Evolutionary conservation across 176 grass and related monocot genomes (phyloP).

Genomic region (Triticum urartu): DNA sequence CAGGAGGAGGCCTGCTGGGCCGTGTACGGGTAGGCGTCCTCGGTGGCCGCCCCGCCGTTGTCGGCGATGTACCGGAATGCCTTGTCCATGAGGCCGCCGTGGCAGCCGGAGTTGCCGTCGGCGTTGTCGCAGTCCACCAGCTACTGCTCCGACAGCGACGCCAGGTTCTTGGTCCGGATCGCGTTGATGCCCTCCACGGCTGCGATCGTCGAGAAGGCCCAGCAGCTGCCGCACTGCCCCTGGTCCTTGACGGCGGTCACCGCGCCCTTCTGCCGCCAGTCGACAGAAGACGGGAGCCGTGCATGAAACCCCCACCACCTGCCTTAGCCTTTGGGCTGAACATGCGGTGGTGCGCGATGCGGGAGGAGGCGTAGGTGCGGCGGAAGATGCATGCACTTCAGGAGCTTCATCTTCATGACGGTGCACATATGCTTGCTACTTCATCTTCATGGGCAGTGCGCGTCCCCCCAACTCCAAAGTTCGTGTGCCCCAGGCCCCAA

Average conservation of each 20-base stretch:
- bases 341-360: no score
- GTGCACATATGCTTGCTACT: no score
- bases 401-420: no score
- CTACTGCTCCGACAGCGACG: no score
- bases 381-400: constrained; percentile 20
- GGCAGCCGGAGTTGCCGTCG: constrained; percentile 13
- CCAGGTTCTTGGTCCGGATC: neutral
- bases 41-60: constrained; percentile 26
- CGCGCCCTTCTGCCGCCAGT: constrained; percentile 63
- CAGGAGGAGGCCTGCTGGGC: no score
- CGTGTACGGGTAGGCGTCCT: constrained; percentile 41
- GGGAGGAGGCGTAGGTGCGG: constrained; percentile 12
- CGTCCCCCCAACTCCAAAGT: no score
- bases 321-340: no score
- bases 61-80: constrained; percentile 55
- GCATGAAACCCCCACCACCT: no score
- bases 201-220: constrained; percentile 47
- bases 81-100: constrained; percentile 57
- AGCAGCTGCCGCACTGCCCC: constrained; percentile 73
- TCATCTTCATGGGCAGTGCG: no score
- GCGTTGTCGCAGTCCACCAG: no score
- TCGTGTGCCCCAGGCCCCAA: no score
- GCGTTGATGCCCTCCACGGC: neutral
- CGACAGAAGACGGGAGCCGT: neutral
- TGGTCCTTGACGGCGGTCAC: constrained; percentile 74